Evolutionary conservation across 495 filamentous ascomycete genomes (phyloP).

Genomic region (Penicillium daleae): DNA sequence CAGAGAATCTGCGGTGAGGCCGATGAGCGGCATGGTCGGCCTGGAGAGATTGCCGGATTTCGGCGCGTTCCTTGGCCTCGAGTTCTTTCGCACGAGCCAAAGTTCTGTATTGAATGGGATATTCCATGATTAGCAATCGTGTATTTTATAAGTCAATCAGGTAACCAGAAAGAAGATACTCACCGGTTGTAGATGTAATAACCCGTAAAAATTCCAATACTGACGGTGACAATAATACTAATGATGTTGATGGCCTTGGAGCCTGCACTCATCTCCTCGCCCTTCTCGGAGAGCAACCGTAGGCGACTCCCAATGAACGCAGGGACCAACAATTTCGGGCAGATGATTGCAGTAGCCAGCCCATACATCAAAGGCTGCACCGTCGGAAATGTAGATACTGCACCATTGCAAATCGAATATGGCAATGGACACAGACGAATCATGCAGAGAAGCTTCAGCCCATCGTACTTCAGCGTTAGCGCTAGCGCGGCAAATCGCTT

Average conservation of each 20-base stretch:
- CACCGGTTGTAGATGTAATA: constrained; percentile 81
- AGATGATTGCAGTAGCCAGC: constrained; percentile 74
- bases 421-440: constrained; percentile 91
- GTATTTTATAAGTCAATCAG: neutral
- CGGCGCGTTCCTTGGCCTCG: constrained; percentile 75
- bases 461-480: constrained; percentile 76
- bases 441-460: constrained; percentile 86
- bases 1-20: constrained; percentile 47
- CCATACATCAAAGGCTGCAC: constrained; percentile 77
- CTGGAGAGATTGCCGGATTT: constrained; percentile 45
- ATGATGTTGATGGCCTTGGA: constrained; percentile 74
- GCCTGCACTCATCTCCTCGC: constrained; percentile 57
- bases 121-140: constrained; percentile 9
- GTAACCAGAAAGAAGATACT: constrained; percentile 1
- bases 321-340: constrained; percentile 87
- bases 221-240: constrained; percentile 71
- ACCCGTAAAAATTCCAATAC: constrained; percentile 75
- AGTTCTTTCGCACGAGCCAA: constrained; percentile 82
- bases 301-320: constrained; percentile 87
- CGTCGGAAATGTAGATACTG: constrained; percentile 89
- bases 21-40: constrained; percentile 45
- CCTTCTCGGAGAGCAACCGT: constrained; percentile 65
- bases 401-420: constrained; percentile 94
- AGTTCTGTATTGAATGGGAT: constrained; percentile 54
- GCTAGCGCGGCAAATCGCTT: constrained; percentile 73